Evolutionary conservation across 1,139 yeast genomes (phyloP), one percentile per base, ranked within the genome.

Genomic region (Yarrowia galli): DNA sequence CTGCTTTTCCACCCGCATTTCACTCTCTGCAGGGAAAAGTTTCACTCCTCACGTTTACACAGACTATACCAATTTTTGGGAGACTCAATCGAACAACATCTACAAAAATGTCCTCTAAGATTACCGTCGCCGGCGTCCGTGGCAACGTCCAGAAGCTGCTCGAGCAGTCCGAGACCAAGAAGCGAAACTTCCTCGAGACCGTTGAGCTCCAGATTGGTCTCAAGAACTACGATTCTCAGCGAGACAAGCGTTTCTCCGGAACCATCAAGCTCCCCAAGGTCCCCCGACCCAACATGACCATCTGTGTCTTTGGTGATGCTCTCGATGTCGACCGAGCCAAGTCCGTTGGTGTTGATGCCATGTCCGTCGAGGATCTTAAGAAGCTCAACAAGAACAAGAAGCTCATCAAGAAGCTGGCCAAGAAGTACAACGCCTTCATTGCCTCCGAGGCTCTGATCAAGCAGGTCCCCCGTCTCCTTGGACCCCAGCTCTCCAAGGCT

Each of bases 181-280:
- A 95, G 97, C 92, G 99, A 90, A 95, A 96, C 97, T 96, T 96
- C 87, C 90, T 95, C 86, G 99, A 96, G 89, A 95, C 99, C 84
- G 93, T 96, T 80, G 99, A 96, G 87, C 89, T 96, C 83, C 99
- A 96, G 87, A 97, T 96, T 80, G 99, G 99, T 84, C 89, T 96
- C 81, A 96, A 96, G 95, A 95, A 95, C 97, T 96, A 96, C 87
- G 99, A 96, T 85, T 98, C 99, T 82, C 99, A 96, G 88, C 93
- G 99, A 91, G 99, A 96, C 86, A 96, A 96, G 95, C 98, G 99
- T 92, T 96, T 96, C 98, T 93, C 98, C 83, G 99, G 99, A 87
- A 82, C 98, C 81, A 89, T 96, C 87, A 95, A 89, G 87, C 89
- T 96, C 80, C 99, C 99, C 81, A 89, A 89, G 82, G 97, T 96